Evolutionary conservation across 306 rosid species (phyloP), one percentile per base, ranked within the genome.

Genomic region (Castanea crenata): DNA sequence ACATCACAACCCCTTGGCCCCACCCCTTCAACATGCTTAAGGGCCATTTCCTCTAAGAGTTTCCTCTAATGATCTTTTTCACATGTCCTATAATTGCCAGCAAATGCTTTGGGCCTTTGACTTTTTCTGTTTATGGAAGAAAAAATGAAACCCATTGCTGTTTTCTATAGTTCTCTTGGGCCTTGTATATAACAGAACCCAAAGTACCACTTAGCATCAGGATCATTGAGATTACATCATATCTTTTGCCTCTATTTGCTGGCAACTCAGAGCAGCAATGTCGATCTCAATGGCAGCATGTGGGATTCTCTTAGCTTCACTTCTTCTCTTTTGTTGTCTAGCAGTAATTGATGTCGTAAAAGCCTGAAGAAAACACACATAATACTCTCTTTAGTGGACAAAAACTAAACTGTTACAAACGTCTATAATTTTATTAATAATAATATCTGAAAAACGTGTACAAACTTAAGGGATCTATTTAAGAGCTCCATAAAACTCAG

Each of bases 301-400:
- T 21, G 87, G 74, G 74, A 38, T 88, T 82, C 27, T 90, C 64
- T 75, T 87, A 76, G 84, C 86, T 69, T 85, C 90, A 34, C 81
- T 91, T 80, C 78, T 90, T 76, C 64, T 95, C 16, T 76, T 86
- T 54, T 80, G 72, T 74, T 89, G 83, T 82, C 85, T 91, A 12
- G 84, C 88, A 0, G 80, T 49, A 82, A 71, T 77, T 81, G 44
- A 38, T 91, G 93, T 64, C 31, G 55, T 74, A 96, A 89, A 32
- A 51, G 10, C 0, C 0, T 38, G 0, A 38, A 38, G 2, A 6
- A 38, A 38, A 2, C 10, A 38, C 0, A 38, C 2, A 38, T 1
- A 2, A 35, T 6, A 35, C 1, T 35, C 0, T 35, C 0, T 0
- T 35, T 35, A 7, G 1, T 0, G 0, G 2, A 35, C 9, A 38